Conservation (phyloP, 2,329 filamentous ascomycete species). For the Apiospora arundinis region DNA sequence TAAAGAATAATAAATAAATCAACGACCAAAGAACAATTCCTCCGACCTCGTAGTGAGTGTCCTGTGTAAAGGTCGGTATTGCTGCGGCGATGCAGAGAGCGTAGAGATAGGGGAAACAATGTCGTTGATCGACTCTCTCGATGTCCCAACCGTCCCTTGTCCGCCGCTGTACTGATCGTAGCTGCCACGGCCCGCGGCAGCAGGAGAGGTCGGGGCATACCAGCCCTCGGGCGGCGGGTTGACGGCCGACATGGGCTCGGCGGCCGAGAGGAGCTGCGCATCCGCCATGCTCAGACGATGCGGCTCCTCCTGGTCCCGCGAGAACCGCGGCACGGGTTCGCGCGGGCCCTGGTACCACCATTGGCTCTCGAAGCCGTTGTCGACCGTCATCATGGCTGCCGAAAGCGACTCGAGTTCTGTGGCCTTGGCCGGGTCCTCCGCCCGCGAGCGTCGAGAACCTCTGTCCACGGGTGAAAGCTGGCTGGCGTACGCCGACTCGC, state of each 20-base stretch:
- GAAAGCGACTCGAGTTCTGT: conserved; percentile 56
- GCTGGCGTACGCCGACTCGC: conserved; percentile 31
- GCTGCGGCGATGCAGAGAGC: neutral
- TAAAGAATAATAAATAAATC: neutral
- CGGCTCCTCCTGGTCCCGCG: conserved; percentile 31
- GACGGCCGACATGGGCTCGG: conserved; percentile 31
- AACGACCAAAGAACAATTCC: conserved; percentile 19
- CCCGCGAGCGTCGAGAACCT: conserved; percentile 31
- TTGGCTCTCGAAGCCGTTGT: conserved; percentile 64
- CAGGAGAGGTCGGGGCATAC: conserved; percentile 16
- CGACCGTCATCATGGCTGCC: conserved; percentile 61
- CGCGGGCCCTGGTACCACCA: conserved; percentile 60
- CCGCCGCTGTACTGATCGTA: neutral
- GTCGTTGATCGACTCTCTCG: neutral
- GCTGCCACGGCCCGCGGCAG: neutral
- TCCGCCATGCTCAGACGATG: conserved; percentile 33
- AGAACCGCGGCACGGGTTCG: conserved; percentile 34
- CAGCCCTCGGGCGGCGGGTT: conserved; percentile 27
- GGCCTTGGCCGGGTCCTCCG: conserved; percentile 44
- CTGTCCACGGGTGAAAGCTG: conserved; percentile 34
- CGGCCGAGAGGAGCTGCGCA: conserved; percentile 34
- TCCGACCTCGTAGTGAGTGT: conserved; percentile 21
- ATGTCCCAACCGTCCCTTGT: neutral
- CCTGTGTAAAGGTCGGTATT: neutral
- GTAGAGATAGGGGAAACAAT: conserved; percentile 19